phyloP scores from a whole-genome alignment of 768 basidiomycete species.

The Strobilomyces confusus region DNA sequence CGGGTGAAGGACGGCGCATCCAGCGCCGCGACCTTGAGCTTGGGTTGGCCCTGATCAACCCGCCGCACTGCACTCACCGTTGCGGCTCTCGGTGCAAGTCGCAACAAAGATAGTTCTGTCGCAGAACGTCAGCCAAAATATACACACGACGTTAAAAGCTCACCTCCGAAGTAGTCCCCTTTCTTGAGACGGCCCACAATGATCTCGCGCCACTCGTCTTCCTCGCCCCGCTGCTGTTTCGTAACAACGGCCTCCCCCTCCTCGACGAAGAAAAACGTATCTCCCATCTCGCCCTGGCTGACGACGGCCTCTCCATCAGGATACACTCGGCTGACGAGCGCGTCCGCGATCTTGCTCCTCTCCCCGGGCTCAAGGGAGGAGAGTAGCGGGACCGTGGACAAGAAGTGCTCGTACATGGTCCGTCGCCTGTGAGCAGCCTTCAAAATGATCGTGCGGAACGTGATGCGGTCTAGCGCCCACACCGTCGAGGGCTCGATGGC shows the following conservation, averaged over 20 bases:
- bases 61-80: conserved; percentile 78
- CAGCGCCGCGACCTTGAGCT: conserved; percentile 89
- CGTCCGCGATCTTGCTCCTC: conserved; percentile 96
- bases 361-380: conserved; percentile 83
- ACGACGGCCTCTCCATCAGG: conserved; percentile 86
- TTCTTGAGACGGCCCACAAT: conserved; percentile 74
- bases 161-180: conserved; percentile 98
- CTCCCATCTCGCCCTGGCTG: conserved; percentile 89
- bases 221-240: conserved; percentile 60
- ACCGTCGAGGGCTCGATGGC: conserved; percentile 78
- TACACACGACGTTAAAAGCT: conserved; percentile 19
- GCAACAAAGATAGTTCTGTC: conserved; percentile 86
- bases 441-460: conserved; percentile 96
- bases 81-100: conserved; percentile 89
- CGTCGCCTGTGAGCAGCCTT: conserved; percentile 87
- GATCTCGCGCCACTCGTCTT: conserved; percentile 58
- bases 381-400: conserved; percentile 85
- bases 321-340: conserved; percentile 79
- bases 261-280: conserved; percentile 97
- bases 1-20: conserved; percentile 93
- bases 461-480: conserved; percentile 96
- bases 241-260: conserved; percentile 88
- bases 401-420: conserved; percentile 95
- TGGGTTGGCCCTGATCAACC: conserved; percentile 44
- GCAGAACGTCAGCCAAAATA: conserved; percentile 6